Evolutionary conservation across 2,329 filamentous ascomycete genomes (phyloP).

Genomic region (Laburnicola sp.): DNA sequence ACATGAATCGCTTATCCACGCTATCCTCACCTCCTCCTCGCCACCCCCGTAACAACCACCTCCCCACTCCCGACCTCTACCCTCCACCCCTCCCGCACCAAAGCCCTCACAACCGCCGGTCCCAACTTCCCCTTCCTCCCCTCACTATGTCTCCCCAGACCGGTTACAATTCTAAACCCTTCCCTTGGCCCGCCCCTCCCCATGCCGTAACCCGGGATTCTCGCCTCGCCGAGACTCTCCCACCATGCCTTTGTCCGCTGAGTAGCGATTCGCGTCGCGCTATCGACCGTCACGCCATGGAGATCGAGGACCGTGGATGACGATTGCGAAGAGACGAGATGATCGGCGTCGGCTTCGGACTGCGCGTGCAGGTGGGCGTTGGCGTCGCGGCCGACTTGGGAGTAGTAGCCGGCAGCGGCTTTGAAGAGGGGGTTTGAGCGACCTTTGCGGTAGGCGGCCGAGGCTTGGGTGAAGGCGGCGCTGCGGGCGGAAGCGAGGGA

Average conservation of each 20-base stretch:
- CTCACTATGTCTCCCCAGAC: slow-evolving; percentile 75
- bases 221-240: slow-evolving; percentile 68
- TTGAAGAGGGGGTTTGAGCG: slow-evolving; percentile 74
- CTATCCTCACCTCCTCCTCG: slow-evolving; percentile 26
- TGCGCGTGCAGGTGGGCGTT: slow-evolving; percentile 60
- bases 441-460: slow-evolving; percentile 60
- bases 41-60: slow-evolving; percentile 68
- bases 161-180: slow-evolving; percentile 77
- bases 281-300: slow-evolving; percentile 79
- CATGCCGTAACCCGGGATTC: slow-evolving; percentile 53
- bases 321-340: slow-evolving; percentile 70
- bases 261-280: slow-evolving; percentile 77
- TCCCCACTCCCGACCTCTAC: slow-evolving; percentile 72
- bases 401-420: slow-evolving; percentile 76
- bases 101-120: slow-evolving; percentile 74
- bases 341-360: slow-evolving; percentile 69
- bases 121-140: slow-evolving; percentile 76
- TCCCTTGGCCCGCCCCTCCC: slow-evolving; percentile 49
- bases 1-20: background rate
- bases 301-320: slow-evolving; percentile 72
- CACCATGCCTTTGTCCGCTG: slow-evolving; percentile 74
- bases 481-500: slow-evolving; percentile 53
- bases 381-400: slow-evolving; percentile 68
- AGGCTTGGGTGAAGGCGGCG: slow-evolving; percentile 61
- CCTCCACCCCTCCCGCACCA: slow-evolving; percentile 82